Evolutionary conservation across 2,329 filamentous ascomycete species (phyloP), one percentile per base, ranked within the genome.

Genomic region (Cercospora canescens): DNA sequence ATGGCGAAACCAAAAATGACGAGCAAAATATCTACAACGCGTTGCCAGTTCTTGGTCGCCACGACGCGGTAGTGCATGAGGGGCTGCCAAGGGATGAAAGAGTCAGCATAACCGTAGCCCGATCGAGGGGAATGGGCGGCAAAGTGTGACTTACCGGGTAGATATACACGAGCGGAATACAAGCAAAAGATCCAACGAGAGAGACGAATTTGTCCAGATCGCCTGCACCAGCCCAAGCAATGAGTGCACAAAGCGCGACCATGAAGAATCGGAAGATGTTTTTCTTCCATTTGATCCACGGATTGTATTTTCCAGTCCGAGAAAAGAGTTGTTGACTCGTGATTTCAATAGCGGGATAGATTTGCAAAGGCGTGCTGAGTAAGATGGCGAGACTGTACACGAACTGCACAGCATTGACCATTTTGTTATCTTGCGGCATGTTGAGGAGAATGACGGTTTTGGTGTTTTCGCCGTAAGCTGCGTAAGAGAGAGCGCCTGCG

Each of bases 281-380:
- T 88, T 99, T 99, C 85, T 98, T 92, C 95, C 95, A 99, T 83
- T 99, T 99, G 84, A 99, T 96, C 76, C 92, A 95, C 0, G 93
- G 94, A 77, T 98, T 97, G 82, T 97, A 97, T 81, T 99, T 99
- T 73, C 95, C 94, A 69, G 93, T 97, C 76, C 91, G 87, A 26
- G 92, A 96, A 79, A 98, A 99, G 6, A 98, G 85, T 71, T 93
- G 93, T 73, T 96, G 97, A 80, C 96, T 94, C 35, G 92, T 93
- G 75, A 99, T 99, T 76, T 94, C 91, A 75, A 99, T 98, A 50
- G 95, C 95, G 0, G 95, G 95, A 84, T 98, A 99, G 72, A 99
- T 94, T 77, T 99, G 96, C 65, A 99, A 83, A 6, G 95, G 95
- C 0, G 95, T 99, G 37, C 93, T 97, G 11, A 99, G 86, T 63